These are phyloP conservation scores for Gyromitra esculenta DNA, from an alignment of 2,329 filamentous ascomycete species.

Conservation along the genomic window DNA sequence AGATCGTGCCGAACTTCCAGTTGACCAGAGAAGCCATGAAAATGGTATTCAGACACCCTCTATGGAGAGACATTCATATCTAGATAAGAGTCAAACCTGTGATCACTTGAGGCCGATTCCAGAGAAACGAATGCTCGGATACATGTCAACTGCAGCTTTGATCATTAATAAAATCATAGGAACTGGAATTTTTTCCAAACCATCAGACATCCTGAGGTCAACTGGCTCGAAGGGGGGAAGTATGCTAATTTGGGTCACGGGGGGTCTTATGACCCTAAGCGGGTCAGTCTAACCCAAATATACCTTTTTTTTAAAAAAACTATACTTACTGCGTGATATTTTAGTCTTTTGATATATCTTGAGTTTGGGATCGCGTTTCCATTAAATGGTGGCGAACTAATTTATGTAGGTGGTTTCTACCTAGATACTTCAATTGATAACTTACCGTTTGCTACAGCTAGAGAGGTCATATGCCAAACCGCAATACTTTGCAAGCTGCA, in stretches of 20 bases:
- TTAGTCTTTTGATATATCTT: slow-evolving; percentile 62
- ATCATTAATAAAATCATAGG: slow-evolving; percentile 57
- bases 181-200: slow-evolving; percentile 56
- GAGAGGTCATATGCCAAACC: slow-evolving; percentile 60
- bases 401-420: slow-evolving; percentile 61
- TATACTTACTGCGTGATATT: slow-evolving; percentile 25
- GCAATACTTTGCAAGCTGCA: slow-evolving; percentile 59
- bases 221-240: slow-evolving; percentile 60
- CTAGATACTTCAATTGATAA: neutral
- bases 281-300: slow-evolving; percentile 59
- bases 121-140: slow-evolving; percentile 51
- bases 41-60: neutral
- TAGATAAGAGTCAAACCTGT: neutral
- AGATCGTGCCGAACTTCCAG: slow-evolving; percentile 16
- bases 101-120: slow-evolving; percentile 45
- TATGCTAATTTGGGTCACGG: slow-evolving; percentile 65
- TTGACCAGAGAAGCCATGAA: slow-evolving; percentile 2
- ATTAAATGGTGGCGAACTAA: slow-evolving; percentile 61
- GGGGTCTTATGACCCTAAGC: slow-evolving; percentile 65
- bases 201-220: slow-evolving; percentile 42
- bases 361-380: slow-evolving; percentile 66
- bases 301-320: neutral
- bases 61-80: neutral
- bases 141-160: slow-evolving; percentile 52
- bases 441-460: slow-evolving; percentile 43